phyloP scores from a whole-genome alignment of 148 eudicot species.

The Vaccinium darrowii region DNA sequence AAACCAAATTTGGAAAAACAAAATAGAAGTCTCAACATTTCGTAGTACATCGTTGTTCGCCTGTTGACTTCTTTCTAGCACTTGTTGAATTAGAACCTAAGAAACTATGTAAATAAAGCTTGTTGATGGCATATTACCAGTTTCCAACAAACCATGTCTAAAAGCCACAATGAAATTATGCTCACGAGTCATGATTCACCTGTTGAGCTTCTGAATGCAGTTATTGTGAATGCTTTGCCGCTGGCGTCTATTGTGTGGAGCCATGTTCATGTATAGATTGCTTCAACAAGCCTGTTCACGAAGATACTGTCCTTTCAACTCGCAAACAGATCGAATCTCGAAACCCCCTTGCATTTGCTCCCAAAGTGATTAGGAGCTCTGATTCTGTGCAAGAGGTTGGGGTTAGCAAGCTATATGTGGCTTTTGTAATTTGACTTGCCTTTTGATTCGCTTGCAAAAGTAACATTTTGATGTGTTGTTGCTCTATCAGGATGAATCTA shows the following conservation, averaged over 20 bases:
- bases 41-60: not conserved
- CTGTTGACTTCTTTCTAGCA: not conserved
- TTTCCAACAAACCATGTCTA: not conserved
- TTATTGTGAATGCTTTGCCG: constrained; percentile 99
- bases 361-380: constrained; percentile 77
- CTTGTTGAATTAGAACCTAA: not conserved
- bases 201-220: constrained; percentile 41
- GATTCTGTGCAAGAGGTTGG: constrained; percentile 54
- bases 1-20: not conserved
- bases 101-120: not conserved
- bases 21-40: not conserved
- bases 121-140: not conserved
- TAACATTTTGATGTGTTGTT: constrained; percentile 9
- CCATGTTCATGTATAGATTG: constrained; percentile 95
- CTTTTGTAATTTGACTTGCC: constrained; percentile 4
- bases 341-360: constrained; percentile 98
- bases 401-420: constrained; percentile 36
- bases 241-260: constrained; percentile 97
- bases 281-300: constrained; percentile 94
- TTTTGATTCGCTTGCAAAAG: not conserved
- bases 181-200: constrained; percentile 12
- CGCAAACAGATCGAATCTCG: constrained; percentile 98
- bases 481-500: constrained; percentile 67
- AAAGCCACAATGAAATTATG: not conserved
- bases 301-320: constrained; percentile 84